Conservation (phyloP, 306 rosid genomes). For the Prunus mume region DNA sequence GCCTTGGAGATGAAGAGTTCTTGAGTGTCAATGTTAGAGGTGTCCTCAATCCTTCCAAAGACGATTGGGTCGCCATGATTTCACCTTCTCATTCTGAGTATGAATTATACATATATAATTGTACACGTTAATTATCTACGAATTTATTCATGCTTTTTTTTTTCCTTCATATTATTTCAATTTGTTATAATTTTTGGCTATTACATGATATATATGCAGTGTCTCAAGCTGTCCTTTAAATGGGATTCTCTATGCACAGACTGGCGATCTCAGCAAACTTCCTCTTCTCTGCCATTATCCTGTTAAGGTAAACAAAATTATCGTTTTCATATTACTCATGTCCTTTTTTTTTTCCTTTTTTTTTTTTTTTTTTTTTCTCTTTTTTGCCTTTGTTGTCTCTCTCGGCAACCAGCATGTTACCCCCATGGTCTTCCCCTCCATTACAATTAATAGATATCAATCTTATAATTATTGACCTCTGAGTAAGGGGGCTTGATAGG, state of each 20-base stretch:
- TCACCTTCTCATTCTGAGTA: constrained; percentile 77
- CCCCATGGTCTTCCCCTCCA: constrained; percentile 3
- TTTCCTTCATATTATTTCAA: neutral
- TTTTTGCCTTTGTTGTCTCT: constrained; percentile 10
- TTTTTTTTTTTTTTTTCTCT: neutral
- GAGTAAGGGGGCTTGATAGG: neutral
- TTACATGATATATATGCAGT: constrained; percentile 31
- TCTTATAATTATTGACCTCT: neutral
- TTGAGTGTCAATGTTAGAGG: constrained; percentile 57
- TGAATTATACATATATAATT: constrained; percentile 1
- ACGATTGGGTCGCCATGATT: constrained; percentile 84
- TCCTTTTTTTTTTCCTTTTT: too few species aligned
- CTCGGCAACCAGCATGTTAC: constrained; percentile 21
- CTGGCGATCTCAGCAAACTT: constrained; percentile 72
- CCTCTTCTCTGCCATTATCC: constrained; percentile 96
- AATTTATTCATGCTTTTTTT: neutral
- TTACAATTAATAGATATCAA: neutral
- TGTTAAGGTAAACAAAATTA: constrained; percentile 52
- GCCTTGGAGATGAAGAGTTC: constrained; percentile 46
- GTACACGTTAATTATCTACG: neutral
- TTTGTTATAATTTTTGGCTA: neutral
- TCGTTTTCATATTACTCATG: too few species aligned
- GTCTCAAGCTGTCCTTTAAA: constrained; percentile 34
- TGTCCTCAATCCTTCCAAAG: constrained; percentile 37
- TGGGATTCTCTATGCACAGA: constrained; percentile 41